Conservation (phyloP, 805 yeast genomes). For the Zygosaccharomyces rouxii region DNA sequence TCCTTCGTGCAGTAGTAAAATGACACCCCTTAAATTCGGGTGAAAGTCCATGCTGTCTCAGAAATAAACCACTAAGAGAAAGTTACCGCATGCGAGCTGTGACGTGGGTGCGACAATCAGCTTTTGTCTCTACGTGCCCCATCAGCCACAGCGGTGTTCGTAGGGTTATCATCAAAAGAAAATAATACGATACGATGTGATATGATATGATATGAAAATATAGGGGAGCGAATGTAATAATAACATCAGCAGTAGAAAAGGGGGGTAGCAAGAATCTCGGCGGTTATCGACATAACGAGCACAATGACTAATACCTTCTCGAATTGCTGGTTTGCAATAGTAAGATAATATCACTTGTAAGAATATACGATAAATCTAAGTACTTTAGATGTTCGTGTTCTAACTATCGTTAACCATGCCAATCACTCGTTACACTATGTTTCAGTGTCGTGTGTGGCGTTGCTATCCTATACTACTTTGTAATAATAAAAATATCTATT, state of each 20-base stretch:
- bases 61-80: background rate
- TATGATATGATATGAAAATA: background rate
- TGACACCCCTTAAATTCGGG: background rate
- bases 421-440: too few species aligned
- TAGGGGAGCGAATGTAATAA: background rate
- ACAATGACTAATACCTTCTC: background rate
- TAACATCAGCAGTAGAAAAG: background rate
- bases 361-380: too few species aligned
- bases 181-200: background rate
- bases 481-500: background rate
- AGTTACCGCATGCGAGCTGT: background rate
- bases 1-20: background rate
- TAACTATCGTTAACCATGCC: too few species aligned
- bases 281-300: background rate
- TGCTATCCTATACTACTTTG: background rate
- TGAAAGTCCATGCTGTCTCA: background rate
- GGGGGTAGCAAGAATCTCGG: background rate
- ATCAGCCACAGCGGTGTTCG: background rate
- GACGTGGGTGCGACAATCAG: background rate
- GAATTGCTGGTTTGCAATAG: background rate
- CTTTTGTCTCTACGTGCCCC: background rate
- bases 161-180: background rate
- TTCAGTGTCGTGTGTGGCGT: background rate
- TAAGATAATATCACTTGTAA: background rate
- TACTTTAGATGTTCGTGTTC: too few species aligned